A percentile compares a stretch with the other conserved stretches of the same genome.
Evolutionary conservation across 2,329 filamentous ascomycete genomes (phyloP).

Genomic region (Fusarium illudens): DNA sequence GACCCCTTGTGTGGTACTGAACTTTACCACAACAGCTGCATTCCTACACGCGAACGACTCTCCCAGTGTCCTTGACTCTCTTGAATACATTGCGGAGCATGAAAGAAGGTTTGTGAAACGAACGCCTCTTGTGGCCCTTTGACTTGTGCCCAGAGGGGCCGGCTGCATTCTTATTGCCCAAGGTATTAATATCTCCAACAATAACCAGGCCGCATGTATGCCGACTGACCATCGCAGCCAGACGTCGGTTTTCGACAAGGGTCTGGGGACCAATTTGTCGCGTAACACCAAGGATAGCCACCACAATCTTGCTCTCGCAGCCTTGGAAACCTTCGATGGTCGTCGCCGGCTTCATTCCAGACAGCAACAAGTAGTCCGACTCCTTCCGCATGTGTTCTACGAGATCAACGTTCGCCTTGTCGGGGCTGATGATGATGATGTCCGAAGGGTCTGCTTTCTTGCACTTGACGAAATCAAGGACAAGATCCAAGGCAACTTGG

Average conservation of each 20-base stretch:
- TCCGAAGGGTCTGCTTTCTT: neutral
- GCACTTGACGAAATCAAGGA: neutral
- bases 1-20: neutral
- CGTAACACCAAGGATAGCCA: neutral
- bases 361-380: neutral
- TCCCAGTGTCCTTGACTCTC: neutral
- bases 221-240: slow-evolving; percentile 1
- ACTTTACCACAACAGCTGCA: neutral
- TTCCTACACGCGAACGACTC: neutral
- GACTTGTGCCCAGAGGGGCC: neutral
- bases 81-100: neutral
- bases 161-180: neutral
- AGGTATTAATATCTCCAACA: neutral
- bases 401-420: neutral
- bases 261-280: neutral
- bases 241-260: neutral
- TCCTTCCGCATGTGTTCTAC: neutral
- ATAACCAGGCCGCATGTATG: neutral
- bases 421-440: neutral
- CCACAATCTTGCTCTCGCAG: neutral
- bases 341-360: neutral
- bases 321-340: neutral
- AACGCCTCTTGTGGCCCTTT: neutral
- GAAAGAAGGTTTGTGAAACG: neutral
- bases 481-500: neutral